These are phyloP conservation scores for Cryptococcus amylolentus DNA, from an alignment of 1,284 basidiomycete species.

Conservation along the genomic window DNA sequence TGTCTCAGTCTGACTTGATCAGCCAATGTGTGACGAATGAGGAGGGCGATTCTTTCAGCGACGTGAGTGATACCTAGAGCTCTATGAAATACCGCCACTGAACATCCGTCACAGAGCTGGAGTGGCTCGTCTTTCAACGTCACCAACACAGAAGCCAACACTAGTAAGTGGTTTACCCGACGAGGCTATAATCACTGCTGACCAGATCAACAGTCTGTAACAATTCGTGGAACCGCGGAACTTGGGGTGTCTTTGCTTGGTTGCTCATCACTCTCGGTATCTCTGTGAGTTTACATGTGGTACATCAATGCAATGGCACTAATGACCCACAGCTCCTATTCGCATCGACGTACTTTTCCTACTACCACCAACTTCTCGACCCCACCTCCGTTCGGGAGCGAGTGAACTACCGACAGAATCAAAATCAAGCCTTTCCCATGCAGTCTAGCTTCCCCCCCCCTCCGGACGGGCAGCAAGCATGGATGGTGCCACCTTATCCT, in stretches of 20 bases:
- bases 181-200: neutral
- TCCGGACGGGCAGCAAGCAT: slow-evolving; percentile 22
- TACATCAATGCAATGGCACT: slow-evolving; percentile 32
- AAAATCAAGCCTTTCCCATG: slow-evolving; percentile 23
- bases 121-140: slow-evolving; percentile 3
- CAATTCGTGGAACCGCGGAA: slow-evolving; percentile 58
- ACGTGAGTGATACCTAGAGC: slow-evolving; percentile 12
- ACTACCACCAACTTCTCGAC: slow-evolving; percentile 67
- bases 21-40: slow-evolving; percentile 52
- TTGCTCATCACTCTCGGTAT: slow-evolving; percentile 55
- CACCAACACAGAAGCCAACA: slow-evolving; percentile 5
- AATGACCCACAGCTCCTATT: slow-evolving; percentile 55
- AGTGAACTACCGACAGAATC: slow-evolving; percentile 6
- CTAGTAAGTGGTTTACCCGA: slow-evolving; percentile 37
- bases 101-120: too few species aligned
- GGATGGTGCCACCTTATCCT: slow-evolving; percentile 47
- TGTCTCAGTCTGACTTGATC: slow-evolving; percentile 55
- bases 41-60: slow-evolving; percentile 41
- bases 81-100: neutral
- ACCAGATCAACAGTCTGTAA: slow-evolving; percentile 52
- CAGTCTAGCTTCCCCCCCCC: slow-evolving; percentile 23
- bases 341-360: slow-evolving; percentile 60
- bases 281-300: slow-evolving; percentile 34
- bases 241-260: slow-evolving; percentile 61
- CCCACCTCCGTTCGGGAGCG: slow-evolving; percentile 53